Evolutionary conservation across 176 grass and related monocot species (phyloP).

Genomic region (Ampelocalamus luodianensis): DNA sequence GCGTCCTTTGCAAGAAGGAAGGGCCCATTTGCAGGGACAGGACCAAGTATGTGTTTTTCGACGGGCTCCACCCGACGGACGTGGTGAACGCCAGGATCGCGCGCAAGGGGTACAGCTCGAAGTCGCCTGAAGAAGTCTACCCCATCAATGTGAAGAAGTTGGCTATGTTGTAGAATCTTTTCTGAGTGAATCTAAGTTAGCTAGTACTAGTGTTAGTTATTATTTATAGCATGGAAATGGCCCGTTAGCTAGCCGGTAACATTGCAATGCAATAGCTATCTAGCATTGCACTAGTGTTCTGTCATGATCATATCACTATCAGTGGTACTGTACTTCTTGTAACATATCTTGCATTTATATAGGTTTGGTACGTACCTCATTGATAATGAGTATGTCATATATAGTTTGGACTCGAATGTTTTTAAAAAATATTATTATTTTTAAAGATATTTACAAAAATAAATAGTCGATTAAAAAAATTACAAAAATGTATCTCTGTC

Average conservation of each 20-base stretch:
- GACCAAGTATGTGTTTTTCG: conserved; percentile 62
- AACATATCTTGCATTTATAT: not conserved
- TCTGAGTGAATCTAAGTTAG: not conserved
- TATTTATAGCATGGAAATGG: not conserved
- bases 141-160: conserved; percentile 61
- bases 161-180: conserved; percentile 32
- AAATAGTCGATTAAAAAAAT: too few relatives aligned
- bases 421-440: too few relatives aligned
- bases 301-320: not conserved
- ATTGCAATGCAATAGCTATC: not conserved
- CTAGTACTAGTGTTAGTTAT: too few relatives aligned
- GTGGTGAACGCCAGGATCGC: conserved; percentile 60
- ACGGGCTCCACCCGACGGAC: conserved; percentile 76
- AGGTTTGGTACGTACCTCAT: not conserved
- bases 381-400: not conserved
- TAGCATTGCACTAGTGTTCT: not conserved
- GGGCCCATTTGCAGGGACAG: conserved; percentile 58
- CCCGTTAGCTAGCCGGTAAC: not conserved
- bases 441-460: too few relatives aligned
- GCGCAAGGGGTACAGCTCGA: conserved; percentile 47
- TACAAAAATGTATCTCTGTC: too few relatives aligned
- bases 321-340: not conserved
- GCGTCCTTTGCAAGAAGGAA: conserved; percentile 51
- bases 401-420: too few relatives aligned
- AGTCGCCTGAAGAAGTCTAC: conserved; percentile 42